These are phyloP conservation scores for Pichia phayaonensis DNA, from an alignment of 805 yeast genomes.

Conservation along the genomic window DNA sequence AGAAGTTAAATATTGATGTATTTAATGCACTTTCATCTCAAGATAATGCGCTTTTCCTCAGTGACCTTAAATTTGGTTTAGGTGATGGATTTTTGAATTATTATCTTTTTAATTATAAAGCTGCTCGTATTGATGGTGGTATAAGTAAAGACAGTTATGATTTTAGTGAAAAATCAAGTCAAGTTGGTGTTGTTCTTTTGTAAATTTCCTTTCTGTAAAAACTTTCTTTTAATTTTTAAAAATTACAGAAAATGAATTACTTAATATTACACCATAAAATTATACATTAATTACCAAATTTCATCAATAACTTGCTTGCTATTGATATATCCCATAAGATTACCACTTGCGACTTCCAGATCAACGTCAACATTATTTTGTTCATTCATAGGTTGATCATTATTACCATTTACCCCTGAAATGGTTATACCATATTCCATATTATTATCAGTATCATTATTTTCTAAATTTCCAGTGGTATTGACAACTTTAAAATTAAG, in stretches of 20 bases:
- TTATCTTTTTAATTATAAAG: constrained; percentile 84
- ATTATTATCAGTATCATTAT: background rate
- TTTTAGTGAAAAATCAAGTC: constrained; percentile 44
- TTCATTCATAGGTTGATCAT: background rate
- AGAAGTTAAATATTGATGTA: constrained; percentile 68
- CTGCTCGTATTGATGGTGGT: constrained; percentile 80
- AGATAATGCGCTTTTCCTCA: constrained; percentile 79
- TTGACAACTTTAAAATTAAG: constrained; percentile 23
- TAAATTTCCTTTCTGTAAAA: constrained; percentile 22
- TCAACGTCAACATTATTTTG: constrained; percentile 1
- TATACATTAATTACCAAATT: constrained; percentile 1
- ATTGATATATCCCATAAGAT: constrained; percentile 1
- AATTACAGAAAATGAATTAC: too few relatives aligned
- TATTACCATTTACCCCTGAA: background rate
- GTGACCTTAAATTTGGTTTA: constrained; percentile 77
- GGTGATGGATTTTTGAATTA: constrained; percentile 93
- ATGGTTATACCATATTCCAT: background rate
- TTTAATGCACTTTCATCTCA: constrained; percentile 89
- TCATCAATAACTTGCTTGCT: background rate
- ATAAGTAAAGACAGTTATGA: constrained; percentile 38
- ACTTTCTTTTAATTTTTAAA: too few relatives aligned
- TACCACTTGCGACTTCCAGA: background rate
- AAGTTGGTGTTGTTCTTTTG: constrained; percentile 85
- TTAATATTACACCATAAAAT: background rate
- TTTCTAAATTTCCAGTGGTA: background rate